Conservation (phyloP, 345 rosid genomes). For the Brassica incana region DNA sequence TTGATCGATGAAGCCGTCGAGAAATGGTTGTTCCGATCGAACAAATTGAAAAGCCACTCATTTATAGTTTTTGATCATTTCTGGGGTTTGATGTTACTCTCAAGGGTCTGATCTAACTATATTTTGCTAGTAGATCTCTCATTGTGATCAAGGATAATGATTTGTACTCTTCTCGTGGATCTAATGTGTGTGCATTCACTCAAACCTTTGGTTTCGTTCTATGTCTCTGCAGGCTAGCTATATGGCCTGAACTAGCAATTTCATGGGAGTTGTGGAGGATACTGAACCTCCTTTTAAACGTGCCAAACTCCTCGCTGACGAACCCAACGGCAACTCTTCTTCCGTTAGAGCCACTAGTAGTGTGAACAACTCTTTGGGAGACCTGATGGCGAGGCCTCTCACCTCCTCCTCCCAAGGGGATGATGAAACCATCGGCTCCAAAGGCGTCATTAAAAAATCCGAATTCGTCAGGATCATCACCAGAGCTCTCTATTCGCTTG, state of each 20-base stretch:
- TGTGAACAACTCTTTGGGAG: conserved; percentile 56
- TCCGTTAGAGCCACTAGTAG: conserved; percentile 37
- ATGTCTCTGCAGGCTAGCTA: conserved; percentile 30
- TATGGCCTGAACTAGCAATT: conserved; percentile 63
- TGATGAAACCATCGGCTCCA: conserved; percentile 52
- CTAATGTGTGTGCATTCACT: too few species aligned
- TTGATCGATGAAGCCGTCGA: not conserved
- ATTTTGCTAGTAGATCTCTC: conserved; percentile 18
- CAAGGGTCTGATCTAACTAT: not conserved
- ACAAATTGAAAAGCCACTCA: not conserved
- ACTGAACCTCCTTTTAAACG: conserved; percentile 70
- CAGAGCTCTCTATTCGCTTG: conserved; percentile 69
- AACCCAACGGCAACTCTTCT: conserved; percentile 44
- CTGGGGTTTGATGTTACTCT: not conserved
- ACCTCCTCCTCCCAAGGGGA: conserved; percentile 62
- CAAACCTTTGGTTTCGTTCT: not conserved
- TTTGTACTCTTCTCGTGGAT: not conserved
- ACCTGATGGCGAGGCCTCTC: conserved; percentile 66
- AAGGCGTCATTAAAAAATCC: conserved; percentile 57
- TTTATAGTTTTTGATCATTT: conserved; percentile 10
- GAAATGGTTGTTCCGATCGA: not conserved
- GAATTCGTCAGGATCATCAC: conserved; percentile 63
- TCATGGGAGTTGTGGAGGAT: conserved; percentile 78
- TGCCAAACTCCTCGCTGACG: conserved; percentile 45
- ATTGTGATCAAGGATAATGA: conserved; percentile 7